Percentiles rank a stretch among this genome's conserved stretches.
Evolutionary conservation across 2,329 filamentous ascomycete genomes (phyloP).

Genomic region (Ilyonectria mors-panacis): DNA sequence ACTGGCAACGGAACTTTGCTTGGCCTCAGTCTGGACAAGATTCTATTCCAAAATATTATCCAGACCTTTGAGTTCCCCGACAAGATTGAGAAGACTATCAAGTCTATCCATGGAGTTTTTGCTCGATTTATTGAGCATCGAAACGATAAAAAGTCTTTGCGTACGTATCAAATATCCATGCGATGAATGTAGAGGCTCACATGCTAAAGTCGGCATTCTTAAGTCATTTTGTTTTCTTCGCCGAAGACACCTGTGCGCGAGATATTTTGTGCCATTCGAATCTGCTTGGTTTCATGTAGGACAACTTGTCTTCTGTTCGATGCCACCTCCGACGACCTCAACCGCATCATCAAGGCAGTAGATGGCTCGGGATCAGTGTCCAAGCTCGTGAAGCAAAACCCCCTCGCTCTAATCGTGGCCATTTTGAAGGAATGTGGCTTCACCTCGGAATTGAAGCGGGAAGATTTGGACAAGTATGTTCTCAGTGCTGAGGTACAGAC

Average conservation of each 20-base stretch:
- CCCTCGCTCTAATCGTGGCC: not conserved
- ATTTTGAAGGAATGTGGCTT: slow-evolving; percentile 2
- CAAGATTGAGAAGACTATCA: not conserved
- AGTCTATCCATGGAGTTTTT: slow-evolving; percentile 10
- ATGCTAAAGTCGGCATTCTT: not conserved
- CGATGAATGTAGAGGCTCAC: not conserved
- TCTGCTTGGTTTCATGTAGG: not conserved
- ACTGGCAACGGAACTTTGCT: not conserved
- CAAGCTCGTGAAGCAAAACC: not conserved
- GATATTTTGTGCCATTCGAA: not conserved
- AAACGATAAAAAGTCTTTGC: not conserved
- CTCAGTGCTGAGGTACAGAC: not conserved
- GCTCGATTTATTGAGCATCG: slow-evolving; percentile 3
- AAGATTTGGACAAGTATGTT: not conserved
- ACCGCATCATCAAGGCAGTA: not conserved
- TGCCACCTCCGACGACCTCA: not conserved
- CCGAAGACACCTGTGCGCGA: not conserved
- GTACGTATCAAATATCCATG: not conserved
- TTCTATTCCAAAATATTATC: not conserved
- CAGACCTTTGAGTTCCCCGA: not conserved
- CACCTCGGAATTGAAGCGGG: slow-evolving; percentile 1
- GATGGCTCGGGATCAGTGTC: not conserved
- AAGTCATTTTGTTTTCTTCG: not conserved
- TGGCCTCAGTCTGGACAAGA: slow-evolving; percentile 1
- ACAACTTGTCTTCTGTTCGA: slow-evolving; percentile 1